Percentiles rank a stretch among this genome's conserved stretches.
phyloP scores from a whole-genome alignment of 768 basidiomycete genomes.

The Daedaleopsis nitida region DNA sequence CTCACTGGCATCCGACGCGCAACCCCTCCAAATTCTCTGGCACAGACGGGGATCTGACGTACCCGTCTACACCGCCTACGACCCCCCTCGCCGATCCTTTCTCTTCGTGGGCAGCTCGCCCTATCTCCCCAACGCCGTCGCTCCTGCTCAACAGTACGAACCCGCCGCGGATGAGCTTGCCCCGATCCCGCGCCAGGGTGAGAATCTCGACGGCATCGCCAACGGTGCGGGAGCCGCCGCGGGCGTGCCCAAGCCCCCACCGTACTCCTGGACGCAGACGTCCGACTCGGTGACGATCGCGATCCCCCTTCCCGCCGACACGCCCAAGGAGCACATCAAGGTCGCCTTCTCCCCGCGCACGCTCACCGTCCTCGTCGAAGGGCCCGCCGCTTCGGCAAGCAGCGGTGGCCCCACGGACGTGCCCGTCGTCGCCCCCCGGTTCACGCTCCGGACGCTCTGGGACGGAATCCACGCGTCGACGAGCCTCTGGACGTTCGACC shows the following conservation, averaged over 20 bases:
- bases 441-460: slow-evolving; percentile 73
- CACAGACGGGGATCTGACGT: slow-evolving; percentile 68
- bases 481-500: slow-evolving; percentile 95
- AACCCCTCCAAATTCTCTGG: slow-evolving; percentile 62
- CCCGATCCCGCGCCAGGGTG: slow-evolving; percentile 65
- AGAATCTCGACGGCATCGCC: slow-evolving; percentile 48
- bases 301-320: slow-evolving; percentile 78
- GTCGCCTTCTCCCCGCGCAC: slow-evolving; percentile 66
- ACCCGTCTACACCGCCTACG: slow-evolving; percentile 59
- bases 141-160: slow-evolving; percentile 43
- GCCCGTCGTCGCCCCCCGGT: slow-evolving; percentile 51
- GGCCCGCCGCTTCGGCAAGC: slow-evolving; percentile 28
- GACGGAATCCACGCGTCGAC: slow-evolving; percentile 72
- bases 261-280: slow-evolving; percentile 94
- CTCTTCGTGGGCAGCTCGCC: slow-evolving; percentile 59
- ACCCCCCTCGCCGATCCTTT: slow-evolving; percentile 46
- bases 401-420: neutral
- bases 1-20: slow-evolving; percentile 31
- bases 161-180: slow-evolving; percentile 68
- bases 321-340: slow-evolving; percentile 62
- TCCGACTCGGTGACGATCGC: slow-evolving; percentile 80
- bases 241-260: slow-evolving; percentile 57
- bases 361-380: slow-evolving; percentile 63
- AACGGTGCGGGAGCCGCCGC: slow-evolving; percentile 19
- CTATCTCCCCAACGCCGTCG: slow-evolving; percentile 47